Conservation (phyloP, 139 green algal genomes). For the Tetradesmus lagerheimii region DNA sequence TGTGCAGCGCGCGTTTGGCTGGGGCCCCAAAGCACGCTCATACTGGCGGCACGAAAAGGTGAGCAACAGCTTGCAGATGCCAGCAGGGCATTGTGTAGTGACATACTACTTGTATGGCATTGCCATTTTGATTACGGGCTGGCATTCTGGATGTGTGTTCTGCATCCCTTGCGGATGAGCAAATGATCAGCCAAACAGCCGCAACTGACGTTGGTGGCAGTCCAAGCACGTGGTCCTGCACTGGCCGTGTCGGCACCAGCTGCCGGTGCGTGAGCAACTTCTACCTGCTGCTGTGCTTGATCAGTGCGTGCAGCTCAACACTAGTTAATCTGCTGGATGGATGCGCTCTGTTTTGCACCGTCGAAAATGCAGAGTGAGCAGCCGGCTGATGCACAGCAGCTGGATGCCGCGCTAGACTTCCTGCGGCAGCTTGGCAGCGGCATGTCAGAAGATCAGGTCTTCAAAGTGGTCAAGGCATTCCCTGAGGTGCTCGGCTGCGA, state of each 20-base stretch:
- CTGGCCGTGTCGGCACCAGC: no score
- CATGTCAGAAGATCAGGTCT: slow-evolving; percentile 45
- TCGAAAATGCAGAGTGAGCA: background rate
- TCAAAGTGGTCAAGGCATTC: slow-evolving; percentile 51
- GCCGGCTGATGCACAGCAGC: background rate
- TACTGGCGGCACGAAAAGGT: slow-evolving; percentile 67
- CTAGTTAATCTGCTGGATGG: background rate
- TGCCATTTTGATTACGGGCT: no score
- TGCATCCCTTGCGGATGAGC: no score
- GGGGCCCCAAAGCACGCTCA: slow-evolving; percentile 42
- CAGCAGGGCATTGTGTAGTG: background rate
- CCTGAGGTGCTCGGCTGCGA: slow-evolving; percentile 66
- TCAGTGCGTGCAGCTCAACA: background rate
- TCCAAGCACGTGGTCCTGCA: no score
- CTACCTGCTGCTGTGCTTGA: background rate
- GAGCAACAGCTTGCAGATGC: background rate
- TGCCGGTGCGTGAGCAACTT: background rate
- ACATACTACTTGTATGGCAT: no score
- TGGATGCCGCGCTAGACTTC: slow-evolving; percentile 45
- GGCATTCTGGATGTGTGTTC: no score
- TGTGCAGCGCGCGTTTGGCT: slow-evolving; percentile 59
- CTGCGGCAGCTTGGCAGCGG: slow-evolving; percentile 47
- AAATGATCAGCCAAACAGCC: no score
- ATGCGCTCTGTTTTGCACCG: background rate
- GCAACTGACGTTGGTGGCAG: no score